Percentiles rank a stretch among this genome's conserved stretches.
Conservation (phyloP, 2,329 filamentous ascomycete species). For the Ophiocordyceps camponoti-floridani region DNA sequence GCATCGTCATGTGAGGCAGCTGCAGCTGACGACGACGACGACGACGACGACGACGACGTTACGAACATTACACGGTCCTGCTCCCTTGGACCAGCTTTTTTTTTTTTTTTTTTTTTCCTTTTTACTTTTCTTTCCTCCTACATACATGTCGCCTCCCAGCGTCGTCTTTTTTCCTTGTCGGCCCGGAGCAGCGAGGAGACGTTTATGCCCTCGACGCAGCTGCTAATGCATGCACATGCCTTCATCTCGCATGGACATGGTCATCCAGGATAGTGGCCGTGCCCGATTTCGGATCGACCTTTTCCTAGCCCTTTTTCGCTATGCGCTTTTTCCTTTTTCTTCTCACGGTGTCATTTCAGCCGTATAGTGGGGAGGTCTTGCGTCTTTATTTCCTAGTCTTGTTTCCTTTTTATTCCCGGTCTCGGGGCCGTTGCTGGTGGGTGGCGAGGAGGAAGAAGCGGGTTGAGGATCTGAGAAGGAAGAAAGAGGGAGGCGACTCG, state of each 20-base stretch:
- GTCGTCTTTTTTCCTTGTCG: not conserved
- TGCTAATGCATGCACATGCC: not conserved
- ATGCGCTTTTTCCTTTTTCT: not conserved
- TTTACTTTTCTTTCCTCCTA: not conserved
- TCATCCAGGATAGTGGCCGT: too few relatives aligned
- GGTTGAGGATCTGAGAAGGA: too few relatives aligned
- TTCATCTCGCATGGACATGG: not conserved
- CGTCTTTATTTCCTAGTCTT: not conserved
- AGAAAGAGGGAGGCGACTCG: too few relatives aligned
- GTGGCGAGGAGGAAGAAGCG: not conserved
- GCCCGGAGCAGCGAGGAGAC: too few relatives aligned
- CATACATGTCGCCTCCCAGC: not conserved
- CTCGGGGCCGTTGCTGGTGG: not conserved
- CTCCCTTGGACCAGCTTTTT: too few relatives aligned
- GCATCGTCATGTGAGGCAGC: conserved; percentile 26
- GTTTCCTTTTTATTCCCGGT: not conserved
- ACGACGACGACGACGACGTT: not conserved
- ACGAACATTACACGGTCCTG: not conserved
- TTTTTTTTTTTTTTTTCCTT: not conserved
- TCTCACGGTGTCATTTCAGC: not conserved
- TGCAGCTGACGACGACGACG: not conserved
- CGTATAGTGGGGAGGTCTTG: not conserved
- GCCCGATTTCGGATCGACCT: too few relatives aligned
- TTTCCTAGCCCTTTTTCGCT: not conserved
- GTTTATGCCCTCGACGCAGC: not conserved